These are phyloP conservation scores for Triticum monococcum DNA, from an alignment of 176 grass and related monocot species.

Conservation along the genomic window DNA sequence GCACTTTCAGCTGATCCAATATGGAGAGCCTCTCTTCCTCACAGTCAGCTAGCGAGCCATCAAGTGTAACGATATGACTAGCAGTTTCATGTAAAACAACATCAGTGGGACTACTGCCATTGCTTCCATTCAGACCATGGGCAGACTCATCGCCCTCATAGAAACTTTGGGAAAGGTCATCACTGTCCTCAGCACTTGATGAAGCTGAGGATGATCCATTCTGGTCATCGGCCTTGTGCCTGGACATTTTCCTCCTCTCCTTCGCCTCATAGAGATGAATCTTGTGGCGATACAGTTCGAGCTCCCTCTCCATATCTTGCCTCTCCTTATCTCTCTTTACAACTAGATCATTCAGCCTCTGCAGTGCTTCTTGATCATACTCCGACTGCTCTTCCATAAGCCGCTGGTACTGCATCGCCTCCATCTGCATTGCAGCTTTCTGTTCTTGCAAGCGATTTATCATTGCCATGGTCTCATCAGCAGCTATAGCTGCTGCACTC, in stretches of 20 bases:
- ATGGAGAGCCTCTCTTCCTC: constrained; percentile 92
- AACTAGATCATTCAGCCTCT: constrained; percentile 82
- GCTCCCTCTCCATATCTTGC: constrained; percentile 81
- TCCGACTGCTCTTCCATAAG: constrained; percentile 99
- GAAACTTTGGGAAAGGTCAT: constrained; percentile 59
- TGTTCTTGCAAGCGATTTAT: constrained; percentile 99
- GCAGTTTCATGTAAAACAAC: constrained; percentile 61
- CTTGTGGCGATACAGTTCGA: constrained; percentile 60
- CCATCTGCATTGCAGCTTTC: constrained; percentile 99
- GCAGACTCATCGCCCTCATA: constrained; percentile 64
- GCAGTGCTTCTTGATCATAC: constrained; percentile 96
- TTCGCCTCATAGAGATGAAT: constrained; percentile 70
- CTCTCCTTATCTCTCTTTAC: constrained; percentile 96
- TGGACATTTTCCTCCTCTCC: constrained; percentile 50
- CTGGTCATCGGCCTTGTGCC: constrained; percentile 52
- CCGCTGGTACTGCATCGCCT: constrained; percentile 92
- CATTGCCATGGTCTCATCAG: constrained; percentile 99
- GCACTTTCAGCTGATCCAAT: constrained; percentile 74
- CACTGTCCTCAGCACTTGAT: constrained; percentile 85
- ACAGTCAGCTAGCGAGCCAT: constrained; percentile 71
- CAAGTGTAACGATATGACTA: constrained; percentile 52
- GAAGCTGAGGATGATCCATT: constrained; percentile 72
- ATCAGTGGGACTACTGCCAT: constrained; percentile 59
- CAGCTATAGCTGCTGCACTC: constrained; percentile 79
- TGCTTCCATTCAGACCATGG: constrained; percentile 57